Conservation (phyloP, 1,284 basidiomycete genomes). For the Papiliotrema fonsecae region DNA sequence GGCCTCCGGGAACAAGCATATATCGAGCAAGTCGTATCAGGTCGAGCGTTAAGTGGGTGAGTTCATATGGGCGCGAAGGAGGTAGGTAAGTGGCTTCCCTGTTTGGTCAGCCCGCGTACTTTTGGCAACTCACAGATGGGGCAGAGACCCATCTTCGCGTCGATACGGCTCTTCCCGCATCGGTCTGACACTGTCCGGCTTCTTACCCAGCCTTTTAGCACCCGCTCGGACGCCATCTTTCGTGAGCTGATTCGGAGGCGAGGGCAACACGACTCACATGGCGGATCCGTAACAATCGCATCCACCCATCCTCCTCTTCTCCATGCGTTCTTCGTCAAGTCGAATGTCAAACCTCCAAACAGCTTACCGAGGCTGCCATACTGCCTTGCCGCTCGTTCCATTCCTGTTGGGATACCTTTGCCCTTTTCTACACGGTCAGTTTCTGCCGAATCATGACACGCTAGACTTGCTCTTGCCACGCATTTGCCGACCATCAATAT, state of each 20-base stretch:
- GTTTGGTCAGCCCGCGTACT: background rate
- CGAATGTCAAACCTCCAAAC: constrained; percentile 81
- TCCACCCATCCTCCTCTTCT: constrained; percentile 84
- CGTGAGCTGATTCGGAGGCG: background rate
- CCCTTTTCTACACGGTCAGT: constrained; percentile 42
- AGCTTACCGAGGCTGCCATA: constrained; percentile 75
- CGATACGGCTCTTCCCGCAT: constrained; percentile 40
- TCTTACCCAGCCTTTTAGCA: constrained; percentile 83
- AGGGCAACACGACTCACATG: constrained; percentile 59
- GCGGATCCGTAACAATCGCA: constrained; percentile 90
- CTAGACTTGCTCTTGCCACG: constrained; percentile 64
- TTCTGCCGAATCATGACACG: background rate
- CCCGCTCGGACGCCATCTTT: constrained; percentile 92
- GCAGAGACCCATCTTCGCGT: constrained; percentile 40
- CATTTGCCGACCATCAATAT: constrained; percentile 97
- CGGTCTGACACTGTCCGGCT: constrained; percentile 43
- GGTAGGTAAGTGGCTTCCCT: constrained; percentile 58
- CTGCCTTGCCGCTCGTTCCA: constrained; percentile 74
- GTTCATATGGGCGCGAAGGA: constrained; percentile 85
- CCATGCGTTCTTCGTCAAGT: constrained; percentile 85
- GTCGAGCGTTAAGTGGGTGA: constrained; percentile 77
- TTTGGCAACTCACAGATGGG: constrained; percentile 42
- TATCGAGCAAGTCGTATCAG: constrained; percentile 78
- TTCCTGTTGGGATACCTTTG: constrained; percentile 55
- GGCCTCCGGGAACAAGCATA: constrained; percentile 75